Evolutionary conservation across 805 yeast genomes (phyloP).

Genomic region (Zygosaccharomyces gambellarensis): DNA sequence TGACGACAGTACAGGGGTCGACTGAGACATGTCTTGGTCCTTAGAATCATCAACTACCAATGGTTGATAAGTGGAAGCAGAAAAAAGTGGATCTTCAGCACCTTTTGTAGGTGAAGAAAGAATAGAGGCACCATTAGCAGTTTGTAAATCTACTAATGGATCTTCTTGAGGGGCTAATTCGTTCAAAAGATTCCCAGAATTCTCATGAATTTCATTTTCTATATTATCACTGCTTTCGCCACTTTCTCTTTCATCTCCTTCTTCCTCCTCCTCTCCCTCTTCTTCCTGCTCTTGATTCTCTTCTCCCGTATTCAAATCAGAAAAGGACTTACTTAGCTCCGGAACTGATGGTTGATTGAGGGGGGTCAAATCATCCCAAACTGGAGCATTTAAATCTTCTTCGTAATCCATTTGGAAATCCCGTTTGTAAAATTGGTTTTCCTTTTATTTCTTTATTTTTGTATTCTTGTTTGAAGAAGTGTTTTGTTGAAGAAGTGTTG

Average conservation of each 20-base stretch:
- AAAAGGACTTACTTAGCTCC: constrained; percentile 21
- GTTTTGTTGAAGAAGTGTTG: not conserved
- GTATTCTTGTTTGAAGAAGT: not conserved
- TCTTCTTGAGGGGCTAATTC: constrained; percentile 30
- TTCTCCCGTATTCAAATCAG: constrained; percentile 18
- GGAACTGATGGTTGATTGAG: constrained; percentile 4
- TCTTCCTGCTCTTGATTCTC: constrained; percentile 15
- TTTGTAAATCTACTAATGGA: constrained; percentile 42
- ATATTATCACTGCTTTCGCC: constrained; percentile 11
- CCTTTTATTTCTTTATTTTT: not conserved
- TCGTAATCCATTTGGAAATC: constrained; percentile 22
- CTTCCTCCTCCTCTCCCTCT: constrained; percentile 19
- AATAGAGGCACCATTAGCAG: constrained; percentile 22
- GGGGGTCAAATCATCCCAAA: constrained; percentile 33
- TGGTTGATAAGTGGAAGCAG: constrained; percentile 24
- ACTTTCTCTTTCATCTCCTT: constrained; percentile 17
- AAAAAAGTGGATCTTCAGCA: constrained; percentile 35
- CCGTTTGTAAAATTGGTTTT: not conserved
- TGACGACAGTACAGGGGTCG: constrained; percentile 24
- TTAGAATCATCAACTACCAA: constrained; percentile 16
- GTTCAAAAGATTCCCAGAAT: constrained; percentile 19
- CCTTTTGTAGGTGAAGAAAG: constrained; percentile 22
- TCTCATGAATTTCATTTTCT: constrained; percentile 26
- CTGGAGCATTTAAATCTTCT: constrained; percentile 32
- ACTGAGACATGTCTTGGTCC: constrained; percentile 4